phyloP scores from a whole-genome alignment of 208 protist genomes.

The Porcisia deanei region DNA sequence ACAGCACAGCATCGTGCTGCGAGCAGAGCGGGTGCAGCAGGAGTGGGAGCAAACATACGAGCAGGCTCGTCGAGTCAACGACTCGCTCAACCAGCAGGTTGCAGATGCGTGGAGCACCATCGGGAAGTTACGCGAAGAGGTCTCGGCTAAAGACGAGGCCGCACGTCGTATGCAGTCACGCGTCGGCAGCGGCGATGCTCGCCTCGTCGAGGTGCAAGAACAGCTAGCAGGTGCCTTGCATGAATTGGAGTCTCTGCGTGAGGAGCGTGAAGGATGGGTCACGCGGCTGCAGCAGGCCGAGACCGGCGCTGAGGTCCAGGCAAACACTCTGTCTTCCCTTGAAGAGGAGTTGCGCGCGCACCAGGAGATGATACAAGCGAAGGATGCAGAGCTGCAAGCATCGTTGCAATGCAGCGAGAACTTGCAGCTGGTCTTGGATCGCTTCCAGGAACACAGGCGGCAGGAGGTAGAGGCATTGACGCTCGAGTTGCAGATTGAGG shows the following conservation, averaged over 20 bases:
- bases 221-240: slow-evolving; percentile 26
- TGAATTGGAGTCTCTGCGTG: slow-evolving; percentile 50
- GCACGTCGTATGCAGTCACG: slow-evolving; percentile 37
- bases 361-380: slow-evolving; percentile 26
- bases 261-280: slow-evolving; percentile 40
- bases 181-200: slow-evolving; percentile 32
- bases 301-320: slow-evolving; percentile 16
- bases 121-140: slow-evolving; percentile 54
- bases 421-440: slow-evolving; percentile 35
- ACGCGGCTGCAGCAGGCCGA: slow-evolving; percentile 19
- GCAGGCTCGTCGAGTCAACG: slow-evolving; percentile 71
- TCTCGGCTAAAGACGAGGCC: slow-evolving; percentile 48
- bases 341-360: slow-evolving; percentile 48
- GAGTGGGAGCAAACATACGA: slow-evolving; percentile 88
- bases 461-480: slow-evolving; percentile 30
- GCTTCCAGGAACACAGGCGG: slow-evolving; percentile 30
- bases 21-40: slow-evolving; percentile 41
- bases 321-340: slow-evolving; percentile 19
- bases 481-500: slow-evolving; percentile 27
- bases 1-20: slow-evolving; percentile 21
- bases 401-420: slow-evolving; percentile 22
- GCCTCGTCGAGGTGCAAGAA: slow-evolving; percentile 31
- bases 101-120: slow-evolving; percentile 60
- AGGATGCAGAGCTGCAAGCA: slow-evolving; percentile 35
- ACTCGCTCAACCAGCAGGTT: slow-evolving; percentile 62